A percentile compares a stretch with the other conserved stretches of the same genome.
These are phyloP conservation scores for Scolecobasidium constrictum DNA, from an alignment of 2,329 filamentous ascomycete species.

Conservation along the genomic window DNA sequence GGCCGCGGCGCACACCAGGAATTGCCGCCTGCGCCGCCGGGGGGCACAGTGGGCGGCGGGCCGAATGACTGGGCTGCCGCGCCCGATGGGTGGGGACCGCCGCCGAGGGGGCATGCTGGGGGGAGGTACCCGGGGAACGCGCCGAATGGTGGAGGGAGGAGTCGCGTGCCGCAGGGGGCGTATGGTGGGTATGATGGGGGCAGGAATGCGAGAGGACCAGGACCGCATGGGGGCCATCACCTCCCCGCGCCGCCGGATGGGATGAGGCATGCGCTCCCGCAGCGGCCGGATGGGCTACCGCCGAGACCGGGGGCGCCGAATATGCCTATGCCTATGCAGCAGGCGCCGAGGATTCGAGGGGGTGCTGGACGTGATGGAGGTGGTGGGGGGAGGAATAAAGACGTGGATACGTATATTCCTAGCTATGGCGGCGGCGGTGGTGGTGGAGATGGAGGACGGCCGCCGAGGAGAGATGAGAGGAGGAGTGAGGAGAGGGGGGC, in stretches of 20 bases:
- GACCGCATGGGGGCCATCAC: slow-evolving; percentile 12
- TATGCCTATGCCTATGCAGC: neutral
- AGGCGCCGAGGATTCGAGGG: neutral
- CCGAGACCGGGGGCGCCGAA: neutral
- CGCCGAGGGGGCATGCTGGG: neutral
- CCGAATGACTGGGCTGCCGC: slow-evolving; percentile 29
- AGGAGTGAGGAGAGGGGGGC: neutral
- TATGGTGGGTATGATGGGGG: slow-evolving; percentile 9
- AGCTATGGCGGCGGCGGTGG: neutral
- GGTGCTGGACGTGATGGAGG: neutral
- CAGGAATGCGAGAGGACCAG: slow-evolving; percentile 13
- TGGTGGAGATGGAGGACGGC: slow-evolving; percentile 1
- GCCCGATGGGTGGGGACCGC: neutral
- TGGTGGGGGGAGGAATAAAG: slow-evolving; percentile 15
- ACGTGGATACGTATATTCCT: neutral
- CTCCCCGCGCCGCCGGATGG: slow-evolving; percentile 26
- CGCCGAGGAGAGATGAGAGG: slow-evolving; percentile 8
- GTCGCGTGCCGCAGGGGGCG: slow-evolving; percentile 5
- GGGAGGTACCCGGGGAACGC: neutral
- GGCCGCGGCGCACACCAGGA: slow-evolving; percentile 77
- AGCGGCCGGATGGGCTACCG: slow-evolving; percentile 19
- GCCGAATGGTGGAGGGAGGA: neutral
- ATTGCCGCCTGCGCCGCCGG: slow-evolving; percentile 81
- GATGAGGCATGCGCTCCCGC: slow-evolving; percentile 23
- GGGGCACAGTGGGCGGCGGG: slow-evolving; percentile 66